Percentiles rank a stretch among this genome's conserved stretches.
Conservation (phyloP, 2,329 filamentous ascomycete genomes). For the Bipolaris gigantea region DNA sequence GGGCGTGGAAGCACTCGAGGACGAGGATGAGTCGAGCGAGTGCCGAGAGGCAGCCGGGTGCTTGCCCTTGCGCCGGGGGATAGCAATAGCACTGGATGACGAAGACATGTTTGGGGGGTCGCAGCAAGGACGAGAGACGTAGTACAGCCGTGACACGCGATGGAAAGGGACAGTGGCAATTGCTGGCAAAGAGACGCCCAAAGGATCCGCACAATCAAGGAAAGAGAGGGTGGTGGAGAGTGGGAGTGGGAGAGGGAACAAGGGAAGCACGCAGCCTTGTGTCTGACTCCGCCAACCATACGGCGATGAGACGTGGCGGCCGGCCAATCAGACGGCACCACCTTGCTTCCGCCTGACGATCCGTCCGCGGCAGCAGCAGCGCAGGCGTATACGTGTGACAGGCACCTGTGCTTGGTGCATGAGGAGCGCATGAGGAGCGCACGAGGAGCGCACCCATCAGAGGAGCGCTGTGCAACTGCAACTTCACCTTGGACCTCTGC, state of each 20-base stretch:
- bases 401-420: conserved; percentile 8
- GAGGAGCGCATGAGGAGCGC: not conserved
- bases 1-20: not conserved
- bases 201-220: not conserved
- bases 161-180: not conserved
- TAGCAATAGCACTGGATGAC: conserved; percentile 58
- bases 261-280: not conserved
- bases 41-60: not conserved
- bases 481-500: not conserved
- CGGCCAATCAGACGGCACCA: conserved; percentile 4
- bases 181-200: not conserved
- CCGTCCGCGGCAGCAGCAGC: conserved; percentile 1
- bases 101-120: conserved; percentile 2
- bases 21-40: conserved; percentile 9
- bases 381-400: conserved; percentile 16
- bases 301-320: conserved; percentile 2
- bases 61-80: conserved; percentile 56
- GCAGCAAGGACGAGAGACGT: not conserved
- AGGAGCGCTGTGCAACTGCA: not conserved
- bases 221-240: not conserved
- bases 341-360: conserved; percentile 9
- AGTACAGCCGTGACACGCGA: not conserved
- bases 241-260: not conserved
- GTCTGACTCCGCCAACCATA: conserved; percentile 4
- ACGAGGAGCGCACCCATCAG: not conserved